These are phyloP conservation scores for Elongisporangium anandrum DNA, from an alignment of 352 stramenopile species.

Conservation along the genomic window DNA sequence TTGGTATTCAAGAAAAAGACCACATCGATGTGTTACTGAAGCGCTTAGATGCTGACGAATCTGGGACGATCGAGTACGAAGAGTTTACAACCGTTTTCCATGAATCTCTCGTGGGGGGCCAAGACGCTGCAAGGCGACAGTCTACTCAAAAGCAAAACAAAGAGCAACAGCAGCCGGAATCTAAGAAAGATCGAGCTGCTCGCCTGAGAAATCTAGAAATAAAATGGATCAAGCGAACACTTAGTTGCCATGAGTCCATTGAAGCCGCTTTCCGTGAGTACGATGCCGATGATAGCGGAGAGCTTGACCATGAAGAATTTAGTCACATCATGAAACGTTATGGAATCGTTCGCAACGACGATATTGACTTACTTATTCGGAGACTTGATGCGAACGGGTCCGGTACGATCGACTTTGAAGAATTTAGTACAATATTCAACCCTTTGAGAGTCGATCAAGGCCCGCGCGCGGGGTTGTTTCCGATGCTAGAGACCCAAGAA, in stretches of 20 bases:
- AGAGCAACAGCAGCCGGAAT: slow-evolving; percentile 6
- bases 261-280: slow-evolving; percentile 65
- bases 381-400: slow-evolving; percentile 46
- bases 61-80: slow-evolving; percentile 50
- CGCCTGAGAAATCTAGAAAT: slow-evolving; percentile 44
- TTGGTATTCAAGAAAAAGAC: slow-evolving; percentile 33
- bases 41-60: slow-evolving; percentile 37
- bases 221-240: slow-evolving; percentile 57
- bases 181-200: slow-evolving; percentile 20
- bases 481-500: slow-evolving; percentile 15
- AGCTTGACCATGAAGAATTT: slow-evolving; percentile 63
- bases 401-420: slow-evolving; percentile 45
- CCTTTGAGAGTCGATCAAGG: slow-evolving; percentile 20
- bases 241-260: slow-evolving; percentile 55
- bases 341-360: slow-evolving; percentile 45
- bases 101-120: slow-evolving; percentile 13
- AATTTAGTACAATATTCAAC: slow-evolving; percentile 61
- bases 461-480: slow-evolving; percentile 4
- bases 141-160: not conserved
- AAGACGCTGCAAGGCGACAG: not conserved
- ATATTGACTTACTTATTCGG: slow-evolving; percentile 45
- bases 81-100: slow-evolving; percentile 67
- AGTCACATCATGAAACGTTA: slow-evolving; percentile 66
- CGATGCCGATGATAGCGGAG: slow-evolving; percentile 39
- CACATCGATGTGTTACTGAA: slow-evolving; percentile 43